Base-by-base conservation (phyloP, 2,329 filamentous ascomycete genomes). In the Salinomyces thailandicus region DNA sequence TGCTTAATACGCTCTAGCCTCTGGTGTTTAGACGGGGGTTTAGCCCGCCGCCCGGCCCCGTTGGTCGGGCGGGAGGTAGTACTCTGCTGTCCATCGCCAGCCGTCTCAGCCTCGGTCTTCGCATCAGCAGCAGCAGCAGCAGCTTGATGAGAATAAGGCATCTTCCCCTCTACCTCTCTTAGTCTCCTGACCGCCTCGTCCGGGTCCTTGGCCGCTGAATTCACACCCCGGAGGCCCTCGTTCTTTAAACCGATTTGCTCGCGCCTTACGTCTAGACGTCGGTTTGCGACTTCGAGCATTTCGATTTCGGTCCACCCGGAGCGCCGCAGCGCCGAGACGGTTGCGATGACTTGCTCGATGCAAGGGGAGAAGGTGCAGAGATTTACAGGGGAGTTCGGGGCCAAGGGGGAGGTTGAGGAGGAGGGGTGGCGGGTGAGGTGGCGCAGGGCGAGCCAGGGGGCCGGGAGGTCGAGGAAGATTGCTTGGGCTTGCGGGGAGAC, bases 321-420 rank as follows among this genome's bases (percentile, higher is more conserved):
- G 24, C 77, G 73, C 36, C 89, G 79, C 60, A 98, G 72, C 9
- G 76, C 75, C 8, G 83, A 80, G 36, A 94, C 79, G 0, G 91
- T 96, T 38, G 79, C 76, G 36, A 82, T 85, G 15, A 93, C 89
- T 64, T 98, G 91, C 62, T 98, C 91, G 47, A 98, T 93, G 61
- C 91, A 98, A 0, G 91, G 91, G 1, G 83, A 93, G 63, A 98
- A 98, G 1, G 86, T 93, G 66, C 91, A 98, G 37, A 98, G 73
- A 54, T 91, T 73, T 1, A 80, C 75, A 4, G 81, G 72, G 28
- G 74, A 71, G n/a, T 71, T 69, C 0, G 84, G 77, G 47, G 91
- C 79, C 8, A 96, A 69, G 0, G 75, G 69, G 1, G 72, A 71
- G 26, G 47, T 46, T n/a, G 22, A n/a, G 9, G n/a, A 9, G 22